Percentiles rank a stretch among this genome's conserved stretches.
phyloP scores from a whole-genome alignment of 2,329 filamentous ascomycete genomes.

The Eurotiales sp. region DNA sequence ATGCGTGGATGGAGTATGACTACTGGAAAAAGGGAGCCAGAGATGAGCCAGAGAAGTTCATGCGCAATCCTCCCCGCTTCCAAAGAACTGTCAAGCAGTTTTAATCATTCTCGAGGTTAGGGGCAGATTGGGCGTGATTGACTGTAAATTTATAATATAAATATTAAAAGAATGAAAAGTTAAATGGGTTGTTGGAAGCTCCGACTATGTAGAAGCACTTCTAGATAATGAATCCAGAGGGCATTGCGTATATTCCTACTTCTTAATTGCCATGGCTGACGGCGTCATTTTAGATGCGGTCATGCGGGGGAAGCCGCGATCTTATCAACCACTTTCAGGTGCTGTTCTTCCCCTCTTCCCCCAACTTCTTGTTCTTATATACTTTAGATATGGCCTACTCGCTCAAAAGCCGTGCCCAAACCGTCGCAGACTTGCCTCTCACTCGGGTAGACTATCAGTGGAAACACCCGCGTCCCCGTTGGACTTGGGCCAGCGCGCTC shows the following conservation, averaged over 20 bases:
- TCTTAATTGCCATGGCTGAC: too few relatives aligned
- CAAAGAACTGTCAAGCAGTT: constrained; percentile 34
- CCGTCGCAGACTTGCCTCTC: background rate
- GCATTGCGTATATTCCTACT: too few relatives aligned
- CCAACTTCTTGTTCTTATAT: background rate
- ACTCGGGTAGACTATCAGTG: background rate
- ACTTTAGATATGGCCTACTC: background rate
- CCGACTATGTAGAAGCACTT: too few relatives aligned
- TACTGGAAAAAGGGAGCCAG: constrained; percentile 57
- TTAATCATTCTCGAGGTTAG: constrained; percentile 18
- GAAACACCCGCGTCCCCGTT: background rate
- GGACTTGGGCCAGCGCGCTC: background rate
- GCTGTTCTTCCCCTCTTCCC: background rate
- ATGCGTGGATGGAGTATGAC: constrained; percentile 64
- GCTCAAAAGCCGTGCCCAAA: background rate
- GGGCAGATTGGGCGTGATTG: background rate
- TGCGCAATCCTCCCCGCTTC: constrained; percentile 31
- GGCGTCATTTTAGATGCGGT: too few relatives aligned
- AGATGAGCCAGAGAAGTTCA: constrained; percentile 47
- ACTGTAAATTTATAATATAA: background rate
- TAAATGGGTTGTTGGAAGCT: too few relatives aligned
- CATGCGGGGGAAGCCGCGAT: too few relatives aligned
- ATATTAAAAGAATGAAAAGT: too few relatives aligned
- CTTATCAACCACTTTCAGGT: background rate
- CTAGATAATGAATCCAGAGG: too few relatives aligned